These are phyloP conservation scores for Arthrobotrys pseudoclavata DNA, from an alignment of 2,329 filamentous ascomycete species.

Conservation along the genomic window DNA sequence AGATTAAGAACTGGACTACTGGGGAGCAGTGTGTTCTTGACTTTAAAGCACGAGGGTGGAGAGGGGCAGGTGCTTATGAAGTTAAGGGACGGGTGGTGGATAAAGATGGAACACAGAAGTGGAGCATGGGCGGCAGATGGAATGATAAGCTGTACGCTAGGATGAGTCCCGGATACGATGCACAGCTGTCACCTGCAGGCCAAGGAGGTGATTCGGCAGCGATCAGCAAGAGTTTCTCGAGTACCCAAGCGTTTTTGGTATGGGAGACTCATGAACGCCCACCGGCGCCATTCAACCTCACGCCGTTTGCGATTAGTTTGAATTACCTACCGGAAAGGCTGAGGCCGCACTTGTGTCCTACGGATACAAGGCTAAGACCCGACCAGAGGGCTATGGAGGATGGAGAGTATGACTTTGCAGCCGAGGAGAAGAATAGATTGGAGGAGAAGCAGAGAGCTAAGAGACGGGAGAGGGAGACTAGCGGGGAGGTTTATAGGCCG, in stretches of 20 bases:
- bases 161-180: slow-evolving; percentile 90
- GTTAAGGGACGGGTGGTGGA: slow-evolving; percentile 89
- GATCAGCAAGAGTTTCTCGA: slow-evolving; percentile 64
- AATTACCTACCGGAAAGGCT: slow-evolving; percentile 93
- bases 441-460: slow-evolving; percentile 90
- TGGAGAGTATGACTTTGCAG: slow-evolving; percentile 94
- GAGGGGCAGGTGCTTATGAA: slow-evolving; percentile 89
- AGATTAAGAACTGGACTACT: slow-evolving; percentile 96
- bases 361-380: slow-evolving; percentile 90
- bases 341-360: slow-evolving; percentile 82
- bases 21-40: slow-evolving; percentile 90
- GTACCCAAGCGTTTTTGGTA: slow-evolving; percentile 84
- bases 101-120: slow-evolving; percentile 80
- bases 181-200: slow-evolving; percentile 70
- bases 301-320: slow-evolving; percentile 92
- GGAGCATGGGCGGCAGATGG: slow-evolving; percentile 94
- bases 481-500: slow-evolving; percentile 84
- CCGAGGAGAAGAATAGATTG: slow-evolving; percentile 91
- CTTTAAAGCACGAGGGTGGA: slow-evolving; percentile 97
- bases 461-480: slow-evolving; percentile 78
- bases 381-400: slow-evolving; percentile 99
- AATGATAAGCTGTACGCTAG: slow-evolving; percentile 97
- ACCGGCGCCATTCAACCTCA: slow-evolving; percentile 91
- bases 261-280: slow-evolving; percentile 91
- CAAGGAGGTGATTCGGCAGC: slow-evolving; percentile 18